A percentile compares a stretch with the other conserved stretches of the same genome.
Evolutionary conservation across 2,329 filamentous ascomycete genomes (phyloP).

Genomic region (Coniochaeta sp.): DNA sequence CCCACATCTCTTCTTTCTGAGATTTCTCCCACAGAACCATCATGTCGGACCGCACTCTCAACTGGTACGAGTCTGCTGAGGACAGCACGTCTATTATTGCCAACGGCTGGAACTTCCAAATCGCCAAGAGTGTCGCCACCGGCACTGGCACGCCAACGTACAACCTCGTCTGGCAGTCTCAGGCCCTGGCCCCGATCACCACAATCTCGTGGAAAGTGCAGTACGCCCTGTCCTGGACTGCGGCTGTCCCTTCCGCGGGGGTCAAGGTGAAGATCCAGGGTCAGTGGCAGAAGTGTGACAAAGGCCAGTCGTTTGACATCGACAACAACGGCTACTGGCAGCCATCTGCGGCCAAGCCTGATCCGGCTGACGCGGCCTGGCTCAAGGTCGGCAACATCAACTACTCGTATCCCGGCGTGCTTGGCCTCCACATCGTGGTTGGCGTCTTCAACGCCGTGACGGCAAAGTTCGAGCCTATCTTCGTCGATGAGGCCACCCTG

Average conservation of each 20-base stretch:
- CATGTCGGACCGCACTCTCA: conserved; percentile 3
- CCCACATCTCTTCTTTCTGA: no score
- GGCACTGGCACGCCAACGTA: not conserved
- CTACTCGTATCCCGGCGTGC: conserved; percentile 3
- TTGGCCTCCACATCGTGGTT: conserved; percentile 5
- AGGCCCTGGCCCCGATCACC: not conserved
- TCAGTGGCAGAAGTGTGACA: conserved; percentile 2
- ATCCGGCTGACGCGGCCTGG: not conserved
- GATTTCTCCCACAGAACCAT: no score
- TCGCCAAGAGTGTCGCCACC: conserved; percentile 1
- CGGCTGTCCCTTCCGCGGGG: not conserved
- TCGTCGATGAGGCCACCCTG: not conserved
- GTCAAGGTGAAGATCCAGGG: not conserved
- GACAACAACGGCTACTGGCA: not conserved
- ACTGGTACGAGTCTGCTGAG: conserved; percentile 2
- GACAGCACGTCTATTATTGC: not conserved
- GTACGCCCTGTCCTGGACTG: conserved; percentile 3
- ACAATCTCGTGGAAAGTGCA: not conserved
- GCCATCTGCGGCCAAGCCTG: not conserved
- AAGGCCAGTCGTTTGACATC: conserved; percentile 5
- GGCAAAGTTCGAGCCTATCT: not conserved
- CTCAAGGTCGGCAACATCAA: conserved; percentile 5
- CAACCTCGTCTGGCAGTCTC: conserved; percentile 4
- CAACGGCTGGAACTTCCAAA: conserved; percentile 3
- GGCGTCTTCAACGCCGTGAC: not conserved